A percentile compares a stretch with the other conserved stretches of the same genome.
Evolutionary conservation across 192 early-diverging fungal species (phyloP).

Genomic region (Linnemannia schmuckeri): DNA sequence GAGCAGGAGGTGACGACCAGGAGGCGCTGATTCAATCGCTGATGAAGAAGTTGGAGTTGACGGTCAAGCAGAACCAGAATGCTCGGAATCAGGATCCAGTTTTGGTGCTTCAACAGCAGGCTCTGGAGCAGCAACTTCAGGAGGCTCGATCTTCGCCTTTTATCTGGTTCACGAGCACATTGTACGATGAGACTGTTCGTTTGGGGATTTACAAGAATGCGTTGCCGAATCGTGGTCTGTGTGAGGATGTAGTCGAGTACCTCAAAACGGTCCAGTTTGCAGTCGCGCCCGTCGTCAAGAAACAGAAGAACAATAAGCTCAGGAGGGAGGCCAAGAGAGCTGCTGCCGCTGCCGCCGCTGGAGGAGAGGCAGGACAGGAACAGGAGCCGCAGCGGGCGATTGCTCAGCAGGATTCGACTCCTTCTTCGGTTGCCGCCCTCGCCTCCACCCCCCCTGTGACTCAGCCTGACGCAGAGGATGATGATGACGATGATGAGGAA

Average conservation of each 20-base stretch:
- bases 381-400: conserved; percentile 7
- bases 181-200: conserved; percentile 41
- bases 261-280: conserved; percentile 29
- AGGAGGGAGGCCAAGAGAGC: conserved; percentile 28
- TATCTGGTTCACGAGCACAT: conserved; percentile 58
- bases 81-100: conserved; percentile 39
- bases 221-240: conserved; percentile 39
- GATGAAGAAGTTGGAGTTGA: conserved; percentile 53
- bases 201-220: conserved; percentile 62
- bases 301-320: conserved; percentile 29
- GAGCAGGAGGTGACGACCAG: conserved; percentile 17
- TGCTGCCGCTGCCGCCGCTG: neutral
- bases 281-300: conserved; percentile 9
- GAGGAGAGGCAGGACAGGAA: neutral
- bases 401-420: neutral
- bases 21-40: conserved; percentile 32
- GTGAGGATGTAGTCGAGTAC: conserved; percentile 33
- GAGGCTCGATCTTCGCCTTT: conserved; percentile 44
- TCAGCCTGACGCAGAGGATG: neutral
- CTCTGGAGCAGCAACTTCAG: conserved; percentile 37
- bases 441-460: neutral
- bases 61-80: conserved; percentile 27
- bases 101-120: conserved; percentile 32
- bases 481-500: conserved; percentile 31
- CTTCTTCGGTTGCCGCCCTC: neutral